Evolutionary conservation across 768 basidiomycete species (phyloP), one percentile per base, ranked within the genome.

Genomic region (Kockovaella imperatae): DNA sequence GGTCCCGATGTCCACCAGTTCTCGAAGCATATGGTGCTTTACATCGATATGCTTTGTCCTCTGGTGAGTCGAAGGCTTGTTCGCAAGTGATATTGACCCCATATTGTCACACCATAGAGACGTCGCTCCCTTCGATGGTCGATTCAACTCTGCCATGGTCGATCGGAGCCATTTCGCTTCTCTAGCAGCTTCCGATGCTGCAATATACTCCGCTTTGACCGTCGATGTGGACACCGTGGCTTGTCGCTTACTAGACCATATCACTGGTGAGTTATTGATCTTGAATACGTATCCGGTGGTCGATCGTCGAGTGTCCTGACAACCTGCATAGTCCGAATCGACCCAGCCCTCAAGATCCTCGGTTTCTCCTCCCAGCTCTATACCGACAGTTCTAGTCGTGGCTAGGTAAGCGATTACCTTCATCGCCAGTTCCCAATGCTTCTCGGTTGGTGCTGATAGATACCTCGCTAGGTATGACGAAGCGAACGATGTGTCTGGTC

Each of bases 121-220:
- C 52, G 58, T 48, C 8, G 49, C 18, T 20, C 14, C 13, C 20
- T 40, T 14, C 13, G 23, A 11, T 10, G n/a, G 25, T 23, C 43
- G n/a, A n/a, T n/a, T 47, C 18, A 60, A 31, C n/a, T 47, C 63
- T 15, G 47, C n/a, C n/a, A 68, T 35, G 11, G 62, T 36, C 4
- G 18, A 21, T 5, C 52, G 50, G 24, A 64, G 18, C 76, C 76
- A 78, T 1, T 75, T 5, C 1, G 58, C 66, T 51, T 77, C 70
- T 38, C 71, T 62, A 0, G 62, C 45, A 0, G 72, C 71, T 35
- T 75, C 64, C 1, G 61, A 47, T 0, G 62, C 46, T 0, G 75
- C 75, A 8, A 76, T 65, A 56, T 76, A 77, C 61, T 78, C 76
- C 0, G 75, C 73, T 53, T 79, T 75, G 3, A 64, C 64, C 0